Percentiles rank a stretch among this genome's conserved stretches.
phyloP scores from a whole-genome alignment of 176 grass and related monocot genomes.

The Areca catechu region DNA sequence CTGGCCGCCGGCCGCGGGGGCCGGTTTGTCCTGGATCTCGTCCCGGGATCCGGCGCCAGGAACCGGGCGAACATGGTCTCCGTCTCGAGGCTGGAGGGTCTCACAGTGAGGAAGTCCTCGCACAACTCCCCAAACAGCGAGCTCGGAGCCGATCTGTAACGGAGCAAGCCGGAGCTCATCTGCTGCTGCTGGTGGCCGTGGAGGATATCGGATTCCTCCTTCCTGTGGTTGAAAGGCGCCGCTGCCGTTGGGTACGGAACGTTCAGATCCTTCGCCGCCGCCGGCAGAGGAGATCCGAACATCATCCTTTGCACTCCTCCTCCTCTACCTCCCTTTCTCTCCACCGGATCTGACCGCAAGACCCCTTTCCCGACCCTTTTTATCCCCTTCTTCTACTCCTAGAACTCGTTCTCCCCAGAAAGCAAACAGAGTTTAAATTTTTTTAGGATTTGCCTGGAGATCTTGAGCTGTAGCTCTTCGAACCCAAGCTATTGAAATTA shows the following conservation, averaged over 20 bases:
- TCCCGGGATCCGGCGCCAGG: slow-evolving; percentile 38
- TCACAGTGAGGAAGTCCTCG: slow-evolving; percentile 54
- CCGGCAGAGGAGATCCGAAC: slow-evolving; percentile 60
- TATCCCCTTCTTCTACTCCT: no score
- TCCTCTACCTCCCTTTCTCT: background rate
- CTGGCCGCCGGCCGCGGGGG: slow-evolving; percentile 5
- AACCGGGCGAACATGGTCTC: slow-evolving; percentile 66
- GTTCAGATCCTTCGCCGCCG: slow-evolving; percentile 77
- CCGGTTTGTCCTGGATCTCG: slow-evolving; percentile 39
- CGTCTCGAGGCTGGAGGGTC: slow-evolving; percentile 38
- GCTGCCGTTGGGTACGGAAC: slow-evolving; percentile 31
- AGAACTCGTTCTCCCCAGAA: no score
- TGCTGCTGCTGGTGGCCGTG: slow-evolving; percentile 24
- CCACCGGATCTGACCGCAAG: no score
- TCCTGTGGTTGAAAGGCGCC: slow-evolving; percentile 17
- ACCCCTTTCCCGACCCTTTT: no score
- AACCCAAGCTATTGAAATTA: background rate
- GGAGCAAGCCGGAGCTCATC: slow-evolving; percentile 67
- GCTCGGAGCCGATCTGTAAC: slow-evolving; percentile 83
- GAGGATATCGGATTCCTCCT: slow-evolving; percentile 33
- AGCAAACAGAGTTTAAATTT: no score
- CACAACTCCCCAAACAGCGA: slow-evolving; percentile 61
- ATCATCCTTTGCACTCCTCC: slow-evolving; percentile 27
- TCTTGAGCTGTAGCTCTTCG: no score
- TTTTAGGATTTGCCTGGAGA: no score